Evolutionary conservation across 1,284 basidiomycete genomes (phyloP).

Genomic region (Sporisorium scitamineum): DNA sequence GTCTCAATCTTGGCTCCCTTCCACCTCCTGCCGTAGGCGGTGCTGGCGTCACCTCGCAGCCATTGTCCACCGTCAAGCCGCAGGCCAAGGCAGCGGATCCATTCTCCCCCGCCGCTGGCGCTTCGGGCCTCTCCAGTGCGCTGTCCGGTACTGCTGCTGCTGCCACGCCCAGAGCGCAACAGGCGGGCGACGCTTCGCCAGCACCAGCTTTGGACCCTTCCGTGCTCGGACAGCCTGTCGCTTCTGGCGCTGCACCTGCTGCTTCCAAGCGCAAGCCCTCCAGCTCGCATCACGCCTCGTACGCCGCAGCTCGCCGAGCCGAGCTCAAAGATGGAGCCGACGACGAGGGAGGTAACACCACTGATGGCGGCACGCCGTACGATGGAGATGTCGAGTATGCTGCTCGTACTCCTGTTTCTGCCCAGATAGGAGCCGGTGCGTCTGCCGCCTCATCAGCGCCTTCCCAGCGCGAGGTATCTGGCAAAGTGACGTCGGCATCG

Average conservation of each 20-base stretch:
- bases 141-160: conserved; percentile 12
- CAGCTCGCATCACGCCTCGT: conserved; percentile 29
- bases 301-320: conserved; percentile 38
- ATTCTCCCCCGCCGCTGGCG: conserved; percentile 14
- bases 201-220: conserved; percentile 26
- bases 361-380: conserved; percentile 58
- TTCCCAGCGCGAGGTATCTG: conserved; percentile 11
- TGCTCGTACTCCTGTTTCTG: conserved; percentile 45
- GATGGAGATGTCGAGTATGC: conserved; percentile 65
- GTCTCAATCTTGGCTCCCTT: conserved; percentile 48
- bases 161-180: conserved; percentile 36
- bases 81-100: conserved; percentile 20
- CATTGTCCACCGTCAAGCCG: conserved; percentile 32
- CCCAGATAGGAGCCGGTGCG: conserved; percentile 22
- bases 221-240: conserved; percentile 18
- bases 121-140: conserved; percentile 8
- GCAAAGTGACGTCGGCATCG: conserved; percentile 9
- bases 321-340: conserved; percentile 33
- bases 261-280: conserved; percentile 48
- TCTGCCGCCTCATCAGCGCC: conserved; percentile 9
- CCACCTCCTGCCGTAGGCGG: conserved; percentile 24
- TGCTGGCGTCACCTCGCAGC: conserved; percentile 15
- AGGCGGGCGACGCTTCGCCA: conserved; percentile 13
- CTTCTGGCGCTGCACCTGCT: conserved; percentile 1
- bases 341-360: conserved; percentile 42